Evolutionary conservation across 2,329 filamentous ascomycete species (phyloP), one percentile per base, ranked within the genome.

Genomic region (Colletotrichum tabaci): DNA sequence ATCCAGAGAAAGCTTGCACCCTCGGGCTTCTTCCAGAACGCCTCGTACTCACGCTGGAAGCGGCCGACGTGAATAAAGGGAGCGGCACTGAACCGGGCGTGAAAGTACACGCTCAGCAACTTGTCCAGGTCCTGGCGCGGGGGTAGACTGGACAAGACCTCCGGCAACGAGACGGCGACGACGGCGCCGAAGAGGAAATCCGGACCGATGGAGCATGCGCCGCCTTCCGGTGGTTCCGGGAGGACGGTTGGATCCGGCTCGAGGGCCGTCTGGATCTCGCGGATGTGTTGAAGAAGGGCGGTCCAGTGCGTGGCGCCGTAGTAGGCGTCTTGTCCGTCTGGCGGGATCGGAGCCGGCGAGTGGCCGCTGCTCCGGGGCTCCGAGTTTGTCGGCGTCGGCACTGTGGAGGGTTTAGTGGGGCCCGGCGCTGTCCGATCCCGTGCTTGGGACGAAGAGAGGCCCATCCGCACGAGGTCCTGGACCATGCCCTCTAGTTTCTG

Each of bases 31-130:
- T 75, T 74, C 86, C 86, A 87, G 73, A 88, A 87, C 5, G 79
- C 80, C 50, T 84, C 82, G 74, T 87, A 88, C 49, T 84, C 82
- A 3, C 85, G 80, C 73, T 85, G 82, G 66, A 88, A 88, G 75
- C 87, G 81, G 40, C 77, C 79, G 2, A 78, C 76, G 69, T 86
- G 84, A 30, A 86, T 75, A 69, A 84, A 81, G 5, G 82, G 78
- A 0, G 80, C 76, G 2, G 80, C 79, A 15, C 80, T 75, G 74
- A 82, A 85, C 60, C 80, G 80, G 23, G 80, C 77, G 69, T 79
- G 80, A 71, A 85, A 85, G 75, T 84, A 86, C 18, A 77, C 71
- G 4, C 77, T 66, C 18, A 85, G 72, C 5, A 85, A 74, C 40
- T 74, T 74, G 74, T 86, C 82, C 16, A 79, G 78, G 4, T 83